Evolutionary conservation across 331 rosid species (phyloP).

Genomic region (Quercus tomentella): DNA sequence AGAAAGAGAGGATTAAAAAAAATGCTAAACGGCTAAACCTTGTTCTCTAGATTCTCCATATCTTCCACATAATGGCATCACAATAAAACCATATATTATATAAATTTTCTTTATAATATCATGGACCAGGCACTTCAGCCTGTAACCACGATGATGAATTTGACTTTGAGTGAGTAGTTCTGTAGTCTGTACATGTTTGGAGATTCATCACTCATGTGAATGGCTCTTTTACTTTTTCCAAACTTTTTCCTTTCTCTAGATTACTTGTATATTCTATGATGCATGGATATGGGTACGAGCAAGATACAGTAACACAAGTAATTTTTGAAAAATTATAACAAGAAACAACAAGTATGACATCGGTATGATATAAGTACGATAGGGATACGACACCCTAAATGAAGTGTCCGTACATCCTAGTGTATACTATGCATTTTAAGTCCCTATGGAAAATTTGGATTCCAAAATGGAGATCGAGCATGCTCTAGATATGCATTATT

Average conservation of each 20-base stretch:
- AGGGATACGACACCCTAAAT: fast-evolving
- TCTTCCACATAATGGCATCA: neutral
- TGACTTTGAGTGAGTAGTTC: neutral
- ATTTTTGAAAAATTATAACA: too few relatives aligned
- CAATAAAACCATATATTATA: neutral
- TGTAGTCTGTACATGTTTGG: neutral
- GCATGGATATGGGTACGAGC: fast-evolving
- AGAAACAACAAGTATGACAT: too few relatives aligned
- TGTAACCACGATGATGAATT: neutral
- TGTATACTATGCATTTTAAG: neutral
- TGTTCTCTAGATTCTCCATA: neutral
- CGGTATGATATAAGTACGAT: fast-evolving
- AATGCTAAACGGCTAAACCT: neutral
- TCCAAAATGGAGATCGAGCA: neutral
- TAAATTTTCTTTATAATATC: neutral
- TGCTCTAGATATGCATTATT: neutral
- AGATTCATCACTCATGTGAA: neutral
- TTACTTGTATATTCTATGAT: too few relatives aligned
- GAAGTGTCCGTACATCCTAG: too few relatives aligned
- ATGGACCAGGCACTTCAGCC: neutral
- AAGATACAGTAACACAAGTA: fast-evolving
- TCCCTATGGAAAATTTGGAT: neutral
- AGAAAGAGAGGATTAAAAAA: neutral
- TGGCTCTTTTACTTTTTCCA: neutral
- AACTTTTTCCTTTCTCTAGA: neutral